phyloP scores from a whole-genome alignment of 306 rosid genomes.

The Pyrus betulifolia region DNA sequence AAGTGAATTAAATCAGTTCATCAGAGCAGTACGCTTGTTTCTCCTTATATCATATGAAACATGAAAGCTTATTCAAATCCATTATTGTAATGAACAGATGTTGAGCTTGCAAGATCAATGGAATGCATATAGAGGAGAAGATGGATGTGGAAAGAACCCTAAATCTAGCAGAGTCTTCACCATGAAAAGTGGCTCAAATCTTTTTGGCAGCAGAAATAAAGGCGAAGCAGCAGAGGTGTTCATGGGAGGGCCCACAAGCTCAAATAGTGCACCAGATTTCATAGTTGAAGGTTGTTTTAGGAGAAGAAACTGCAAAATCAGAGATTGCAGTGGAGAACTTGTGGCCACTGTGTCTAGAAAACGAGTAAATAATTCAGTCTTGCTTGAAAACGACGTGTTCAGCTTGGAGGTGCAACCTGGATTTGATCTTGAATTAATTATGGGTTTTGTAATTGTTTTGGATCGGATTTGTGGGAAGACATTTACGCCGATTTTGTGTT shows the following conservation, averaged over 20 bases:
- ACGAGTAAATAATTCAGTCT: constrained; percentile 28
- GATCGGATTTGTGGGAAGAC: constrained; percentile 36
- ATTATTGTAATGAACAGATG: constrained; percentile 14
- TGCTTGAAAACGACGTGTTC: constrained; percentile 38
- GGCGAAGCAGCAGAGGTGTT: constrained; percentile 20
- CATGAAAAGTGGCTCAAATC: constrained; percentile 26
- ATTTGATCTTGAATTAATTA: constrained; percentile 24
- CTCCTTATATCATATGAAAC: neutral
- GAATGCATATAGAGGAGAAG: constrained; percentile 36
- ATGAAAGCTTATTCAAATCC: neutral
- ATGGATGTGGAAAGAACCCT: constrained; percentile 1
- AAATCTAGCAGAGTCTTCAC: constrained; percentile 26
- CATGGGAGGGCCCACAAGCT: neutral
- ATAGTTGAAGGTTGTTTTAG: constrained; percentile 37
- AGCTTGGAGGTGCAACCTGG: constrained; percentile 34
- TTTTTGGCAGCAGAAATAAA: constrained; percentile 10
- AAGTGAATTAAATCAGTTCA: neutral
- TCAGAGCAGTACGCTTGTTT: neutral
- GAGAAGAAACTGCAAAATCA: constrained; percentile 34
- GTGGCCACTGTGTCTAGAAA: constrained; percentile 40
- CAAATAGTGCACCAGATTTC: constrained; percentile 23
- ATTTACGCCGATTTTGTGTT: constrained; percentile 36
- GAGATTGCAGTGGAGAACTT: constrained; percentile 10
- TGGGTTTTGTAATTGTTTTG: constrained; percentile 40
- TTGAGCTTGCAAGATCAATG: constrained; percentile 33